Conservation (phyloP, 305 asterid genomes). For the Rubia peregrina region DNA sequence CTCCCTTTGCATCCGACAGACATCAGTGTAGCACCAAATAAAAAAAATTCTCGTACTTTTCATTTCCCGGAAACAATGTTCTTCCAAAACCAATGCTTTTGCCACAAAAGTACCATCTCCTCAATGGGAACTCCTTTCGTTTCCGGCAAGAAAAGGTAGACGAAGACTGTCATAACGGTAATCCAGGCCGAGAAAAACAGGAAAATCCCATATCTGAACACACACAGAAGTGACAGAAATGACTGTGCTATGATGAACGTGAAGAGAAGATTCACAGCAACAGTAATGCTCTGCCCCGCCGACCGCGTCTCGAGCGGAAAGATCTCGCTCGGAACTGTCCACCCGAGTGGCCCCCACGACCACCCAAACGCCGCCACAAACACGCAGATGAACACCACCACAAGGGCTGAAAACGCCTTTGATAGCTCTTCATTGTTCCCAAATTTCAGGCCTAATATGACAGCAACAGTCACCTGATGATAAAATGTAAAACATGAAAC, state of each 20-base stretch:
- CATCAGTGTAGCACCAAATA: too few species aligned
- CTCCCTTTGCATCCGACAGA: too few species aligned
- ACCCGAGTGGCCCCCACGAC: slow-evolving; percentile 98
- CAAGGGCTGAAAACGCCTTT: slow-evolving; percentile 45
- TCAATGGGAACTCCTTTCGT: slow-evolving; percentile 93
- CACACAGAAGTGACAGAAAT: slow-evolving; percentile 74
- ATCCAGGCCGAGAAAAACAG: slow-evolving; percentile 85
- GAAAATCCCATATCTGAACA: slow-evolving; percentile 81
- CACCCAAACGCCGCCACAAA: slow-evolving; percentile 86
- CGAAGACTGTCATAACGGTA: slow-evolving; percentile 68
- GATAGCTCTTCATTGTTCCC: slow-evolving; percentile 51
- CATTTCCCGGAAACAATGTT: slow-evolving; percentile 27
- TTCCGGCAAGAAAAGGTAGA: slow-evolving; percentile 77
- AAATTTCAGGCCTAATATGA: slow-evolving; percentile 62
- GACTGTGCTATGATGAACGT: slow-evolving; percentile 72
- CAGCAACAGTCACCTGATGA: slow-evolving; percentile 55
- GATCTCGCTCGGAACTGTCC: slow-evolving; percentile 98
- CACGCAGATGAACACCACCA: slow-evolving; percentile 66
- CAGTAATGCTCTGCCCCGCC: slow-evolving; percentile 96
- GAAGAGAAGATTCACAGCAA: slow-evolving; percentile 82
- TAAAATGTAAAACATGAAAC: background rate
- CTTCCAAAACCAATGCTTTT: slow-evolving; percentile 93
- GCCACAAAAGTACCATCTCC: slow-evolving; percentile 76
- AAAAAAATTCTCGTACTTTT: too few species aligned
- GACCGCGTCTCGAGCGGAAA: slow-evolving; percentile 83